These are phyloP conservation scores for Colletotrichum sojae DNA, from an alignment of 2,329 filamentous ascomycete species.

Conservation along the genomic window DNA sequence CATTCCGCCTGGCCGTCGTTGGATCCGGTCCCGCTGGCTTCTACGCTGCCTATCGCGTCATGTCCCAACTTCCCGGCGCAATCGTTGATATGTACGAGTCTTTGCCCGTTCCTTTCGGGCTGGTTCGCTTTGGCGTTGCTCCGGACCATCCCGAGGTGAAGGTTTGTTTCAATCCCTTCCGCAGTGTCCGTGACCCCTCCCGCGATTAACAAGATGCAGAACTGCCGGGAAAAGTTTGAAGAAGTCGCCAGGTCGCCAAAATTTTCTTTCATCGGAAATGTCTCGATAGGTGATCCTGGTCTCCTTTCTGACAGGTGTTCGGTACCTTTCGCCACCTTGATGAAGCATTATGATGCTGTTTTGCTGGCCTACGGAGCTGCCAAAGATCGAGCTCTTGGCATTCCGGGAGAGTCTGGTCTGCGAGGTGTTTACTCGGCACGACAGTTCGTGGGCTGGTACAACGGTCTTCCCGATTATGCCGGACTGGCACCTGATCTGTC, in stretches of 20 bases:
- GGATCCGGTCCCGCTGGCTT: constrained; percentile 97
- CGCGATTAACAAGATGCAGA: constrained; percentile 65
- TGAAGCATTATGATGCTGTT: constrained; percentile 90
- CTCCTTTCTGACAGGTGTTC: constrained; percentile 59
- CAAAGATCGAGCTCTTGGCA: constrained; percentile 82
- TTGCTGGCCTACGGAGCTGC: constrained; percentile 94
- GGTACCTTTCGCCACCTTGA: constrained; percentile 77
- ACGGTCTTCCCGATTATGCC: constrained; percentile 88
- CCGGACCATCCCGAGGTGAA: constrained; percentile 99
- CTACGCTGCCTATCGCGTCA: constrained; percentile 89
- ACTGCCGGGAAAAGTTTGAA: constrained; percentile 94
- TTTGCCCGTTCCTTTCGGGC: constrained; percentile 90
- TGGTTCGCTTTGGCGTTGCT: constrained; percentile 96
- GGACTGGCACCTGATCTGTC: constrained; percentile 80
- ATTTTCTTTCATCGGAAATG: constrained; percentile 94
- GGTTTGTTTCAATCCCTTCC: constrained; percentile 64
- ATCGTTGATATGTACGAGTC: constrained; percentile 97
- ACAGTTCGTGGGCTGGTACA: constrained; percentile 98
- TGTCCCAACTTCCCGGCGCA: constrained; percentile 80
- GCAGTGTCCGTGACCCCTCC: constrained; percentile 9
- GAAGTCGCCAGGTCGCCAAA: constrained; percentile 86
- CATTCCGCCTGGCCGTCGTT: constrained; percentile 87
- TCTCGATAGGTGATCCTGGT: constrained; percentile 76
- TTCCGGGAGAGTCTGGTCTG: constrained; percentile 83
- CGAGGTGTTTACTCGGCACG: constrained; percentile 88